Evolutionary conservation across 805 yeast species (phyloP).

Genomic region (Wickerhamia fluorescens): DNA sequence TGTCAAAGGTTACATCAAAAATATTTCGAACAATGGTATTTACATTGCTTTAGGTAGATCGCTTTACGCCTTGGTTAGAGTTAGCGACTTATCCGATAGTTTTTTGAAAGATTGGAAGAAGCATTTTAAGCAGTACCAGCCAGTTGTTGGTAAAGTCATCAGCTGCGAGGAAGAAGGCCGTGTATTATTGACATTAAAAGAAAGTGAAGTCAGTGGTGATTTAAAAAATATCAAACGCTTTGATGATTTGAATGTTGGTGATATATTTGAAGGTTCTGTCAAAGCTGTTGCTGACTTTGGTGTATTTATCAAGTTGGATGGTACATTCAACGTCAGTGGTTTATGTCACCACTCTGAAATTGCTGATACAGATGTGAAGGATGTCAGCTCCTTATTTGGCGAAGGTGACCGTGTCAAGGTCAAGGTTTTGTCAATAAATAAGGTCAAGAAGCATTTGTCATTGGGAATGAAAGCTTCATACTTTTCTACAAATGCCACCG

Average conservation of each 20-base stretch:
- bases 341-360: constrained; percentile 82
- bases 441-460: constrained; percentile 65
- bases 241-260: constrained; percentile 64
- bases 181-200: constrained; percentile 72
- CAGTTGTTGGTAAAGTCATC: constrained; percentile 66
- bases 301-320: constrained; percentile 77
- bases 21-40: constrained; percentile 67
- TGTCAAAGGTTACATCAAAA: constrained; percentile 75
- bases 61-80: constrained; percentile 72
- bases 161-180: constrained; percentile 55
- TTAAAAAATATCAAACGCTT: constrained; percentile 50
- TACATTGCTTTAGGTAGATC: constrained; percentile 69
- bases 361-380: constrained; percentile 58
- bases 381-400: constrained; percentile 61
- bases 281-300: constrained; percentile 80
- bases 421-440: constrained; percentile 58
- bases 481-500: constrained; percentile 41
- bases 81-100: constrained; percentile 74
- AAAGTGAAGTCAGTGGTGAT: constrained; percentile 71
- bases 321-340: constrained; percentile 70
- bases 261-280: constrained; percentile 69
- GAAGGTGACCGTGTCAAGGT: constrained; percentile 91
- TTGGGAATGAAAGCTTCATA: constrained; percentile 94
- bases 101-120: constrained; percentile 85
- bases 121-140: constrained; percentile 61